These are phyloP conservation scores for Heliamphora pulchella DNA, from an alignment of 179 eudicot genomes.

Conservation along the genomic window DNA sequence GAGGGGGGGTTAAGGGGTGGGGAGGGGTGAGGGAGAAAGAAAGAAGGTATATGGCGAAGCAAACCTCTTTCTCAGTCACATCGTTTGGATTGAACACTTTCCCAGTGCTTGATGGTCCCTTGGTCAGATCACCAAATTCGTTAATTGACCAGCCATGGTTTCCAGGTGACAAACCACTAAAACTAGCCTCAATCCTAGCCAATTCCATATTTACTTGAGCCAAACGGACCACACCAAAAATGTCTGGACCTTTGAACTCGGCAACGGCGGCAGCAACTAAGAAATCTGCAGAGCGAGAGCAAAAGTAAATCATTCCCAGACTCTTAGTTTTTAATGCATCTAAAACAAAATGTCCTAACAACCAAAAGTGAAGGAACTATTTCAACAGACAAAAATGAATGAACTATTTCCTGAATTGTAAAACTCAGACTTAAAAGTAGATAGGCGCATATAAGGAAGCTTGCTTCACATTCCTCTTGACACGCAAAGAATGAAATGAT, in stretches of 20 bases:
- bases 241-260: slow-evolving; percentile 83
- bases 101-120: slow-evolving; percentile 85
- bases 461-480: too few species aligned
- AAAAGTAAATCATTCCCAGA: slow-evolving; percentile 4
- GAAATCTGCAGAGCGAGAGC: slow-evolving; percentile 48
- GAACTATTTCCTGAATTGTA: neutral
- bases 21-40: neutral
- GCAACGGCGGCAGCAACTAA: slow-evolving; percentile 91
- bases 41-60: neutral
- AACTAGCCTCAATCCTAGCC: slow-evolving; percentile 83
- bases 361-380: too few species aligned
- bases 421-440: neutral
- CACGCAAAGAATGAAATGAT: too few species aligned
- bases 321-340: neutral
- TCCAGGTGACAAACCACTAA: slow-evolving; percentile 82
- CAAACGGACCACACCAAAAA: slow-evolving; percentile 86
- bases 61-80: slow-evolving; percentile 44
- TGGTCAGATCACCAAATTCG: slow-evolving; percentile 81
- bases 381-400: neutral
- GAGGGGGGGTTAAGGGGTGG: too few species aligned
- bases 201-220: slow-evolving; percentile 87
- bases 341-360: neutral
- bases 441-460: too few species aligned
- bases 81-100: slow-evolving; percentile 57
- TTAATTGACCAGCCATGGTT: slow-evolving; percentile 88